These are phyloP conservation scores for Ogataea paraovalis DNA, from an alignment of 805 yeast species.

Conservation along the genomic window DNA sequence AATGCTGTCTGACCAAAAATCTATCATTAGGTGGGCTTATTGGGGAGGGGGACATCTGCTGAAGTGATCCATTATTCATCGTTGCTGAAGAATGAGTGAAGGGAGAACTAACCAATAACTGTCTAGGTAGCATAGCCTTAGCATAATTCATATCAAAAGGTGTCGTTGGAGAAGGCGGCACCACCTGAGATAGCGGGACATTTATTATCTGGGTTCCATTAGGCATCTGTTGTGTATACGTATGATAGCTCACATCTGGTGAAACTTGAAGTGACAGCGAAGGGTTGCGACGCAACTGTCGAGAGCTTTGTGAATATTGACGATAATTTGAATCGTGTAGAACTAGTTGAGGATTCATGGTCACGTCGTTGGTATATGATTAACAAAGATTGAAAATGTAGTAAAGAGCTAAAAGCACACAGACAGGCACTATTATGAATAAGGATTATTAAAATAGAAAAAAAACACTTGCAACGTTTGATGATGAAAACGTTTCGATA, in stretches of 20 bases:
- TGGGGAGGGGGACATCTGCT: constrained; percentile 7
- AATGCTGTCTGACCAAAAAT: background rate
- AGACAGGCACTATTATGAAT: background rate
- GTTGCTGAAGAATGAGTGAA: constrained; percentile 41
- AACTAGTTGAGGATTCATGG: constrained; percentile 3
- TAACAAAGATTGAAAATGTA: background rate
- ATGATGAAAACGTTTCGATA: background rate
- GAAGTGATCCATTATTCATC: constrained; percentile 4
- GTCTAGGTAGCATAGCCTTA: constrained; percentile 59
- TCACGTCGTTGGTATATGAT: background rate
- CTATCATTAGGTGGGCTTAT: constrained; percentile 7
- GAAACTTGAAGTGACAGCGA: background rate
- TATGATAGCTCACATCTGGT: background rate
- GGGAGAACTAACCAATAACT: constrained; percentile 57
- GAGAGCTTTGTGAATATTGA: background rate
- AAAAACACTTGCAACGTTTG: background rate
- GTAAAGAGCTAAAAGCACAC: background rate
- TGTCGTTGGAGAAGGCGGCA: constrained; percentile 37
- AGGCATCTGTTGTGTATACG: constrained; percentile 12
- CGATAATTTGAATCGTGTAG: constrained; percentile 1
- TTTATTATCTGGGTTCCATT: constrained; percentile 14
- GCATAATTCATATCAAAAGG: constrained; percentile 62
- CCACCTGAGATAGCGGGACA: constrained; percentile 12
- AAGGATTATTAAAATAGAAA: background rate
- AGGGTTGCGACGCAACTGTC: constrained; percentile 2